Conservation (phyloP, 179 eudicot species). For the Beta corolliflora region DNA sequence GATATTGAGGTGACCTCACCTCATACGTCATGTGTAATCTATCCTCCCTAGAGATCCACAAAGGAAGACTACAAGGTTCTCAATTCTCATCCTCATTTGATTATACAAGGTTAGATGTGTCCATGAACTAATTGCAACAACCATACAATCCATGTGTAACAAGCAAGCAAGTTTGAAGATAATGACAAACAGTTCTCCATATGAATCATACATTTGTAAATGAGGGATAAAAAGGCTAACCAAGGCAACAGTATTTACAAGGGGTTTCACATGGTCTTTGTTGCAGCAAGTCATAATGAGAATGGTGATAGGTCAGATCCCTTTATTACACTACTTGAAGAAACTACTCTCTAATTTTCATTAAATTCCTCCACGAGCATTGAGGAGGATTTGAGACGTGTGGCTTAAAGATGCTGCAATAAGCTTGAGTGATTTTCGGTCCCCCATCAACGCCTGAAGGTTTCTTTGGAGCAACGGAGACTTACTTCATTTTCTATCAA, state of each 20-base stretch:
- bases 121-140: not conserved
- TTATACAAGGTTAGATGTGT: not conserved
- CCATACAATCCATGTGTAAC: not conserved
- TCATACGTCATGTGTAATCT: not conserved
- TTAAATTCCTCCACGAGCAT: too few relatives aligned
- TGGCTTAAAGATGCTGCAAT: too few relatives aligned
- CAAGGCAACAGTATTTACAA: not conserved
- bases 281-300: too few relatives aligned
- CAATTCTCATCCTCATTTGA: not conserved
- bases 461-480: too few relatives aligned
- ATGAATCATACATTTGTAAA: not conserved
- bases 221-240: not conserved
- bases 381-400: too few relatives aligned
- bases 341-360: too few relatives aligned
- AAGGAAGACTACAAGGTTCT: not conserved
- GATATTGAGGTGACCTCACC: not conserved
- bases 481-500: not conserved
- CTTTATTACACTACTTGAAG: too few relatives aligned
- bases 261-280: too few relatives aligned
- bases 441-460: too few relatives aligned
- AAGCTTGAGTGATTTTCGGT: too few relatives aligned
- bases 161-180: not conserved
- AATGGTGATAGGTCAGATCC: too few relatives aligned
- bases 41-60: not conserved
- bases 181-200: not conserved